Percentiles rank a stretch among this genome's conserved stretches.
phyloP scores from a whole-genome alignment of 2,329 filamentous ascomycete genomes.

The Verticillium nubilum region DNA sequence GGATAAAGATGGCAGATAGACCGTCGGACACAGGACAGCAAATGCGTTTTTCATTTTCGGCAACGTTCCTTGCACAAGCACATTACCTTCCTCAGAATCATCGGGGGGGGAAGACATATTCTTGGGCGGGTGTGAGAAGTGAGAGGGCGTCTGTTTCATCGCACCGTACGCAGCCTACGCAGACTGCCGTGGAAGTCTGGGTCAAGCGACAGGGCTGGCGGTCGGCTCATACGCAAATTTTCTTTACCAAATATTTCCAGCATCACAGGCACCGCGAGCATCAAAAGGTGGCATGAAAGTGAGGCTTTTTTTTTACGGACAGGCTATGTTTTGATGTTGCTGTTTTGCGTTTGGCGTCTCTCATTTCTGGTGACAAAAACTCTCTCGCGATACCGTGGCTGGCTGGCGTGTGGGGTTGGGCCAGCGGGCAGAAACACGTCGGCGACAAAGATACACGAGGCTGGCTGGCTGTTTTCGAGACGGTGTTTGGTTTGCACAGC shows the following conservation, averaged over 20 bases:
- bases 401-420: too few species aligned
- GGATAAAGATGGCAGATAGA: background rate
- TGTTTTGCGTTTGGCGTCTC: background rate
- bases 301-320: background rate
- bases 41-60: background rate
- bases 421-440: too few species aligned
- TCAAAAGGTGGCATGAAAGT: background rate
- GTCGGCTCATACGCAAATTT: too few species aligned
- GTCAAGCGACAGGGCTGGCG: background rate
- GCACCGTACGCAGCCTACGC: background rate
- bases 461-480: background rate
- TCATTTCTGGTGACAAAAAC: background rate
- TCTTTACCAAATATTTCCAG: too few species aligned
- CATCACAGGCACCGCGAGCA: background rate
- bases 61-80: background rate
- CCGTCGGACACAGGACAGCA: background rate
- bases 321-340: background rate
- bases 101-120: background rate
- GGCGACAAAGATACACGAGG: background rate
- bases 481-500: too few species aligned
- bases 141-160: background rate
- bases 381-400: background rate
- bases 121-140: background rate
- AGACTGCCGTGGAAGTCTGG: too few species aligned
- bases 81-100: background rate